Percentiles rank a stretch among this genome's conserved stretches.
These are phyloP conservation scores for Stellera chamaejasme DNA, from an alignment of 345 rosid species.

Conservation along the genomic window DNA sequence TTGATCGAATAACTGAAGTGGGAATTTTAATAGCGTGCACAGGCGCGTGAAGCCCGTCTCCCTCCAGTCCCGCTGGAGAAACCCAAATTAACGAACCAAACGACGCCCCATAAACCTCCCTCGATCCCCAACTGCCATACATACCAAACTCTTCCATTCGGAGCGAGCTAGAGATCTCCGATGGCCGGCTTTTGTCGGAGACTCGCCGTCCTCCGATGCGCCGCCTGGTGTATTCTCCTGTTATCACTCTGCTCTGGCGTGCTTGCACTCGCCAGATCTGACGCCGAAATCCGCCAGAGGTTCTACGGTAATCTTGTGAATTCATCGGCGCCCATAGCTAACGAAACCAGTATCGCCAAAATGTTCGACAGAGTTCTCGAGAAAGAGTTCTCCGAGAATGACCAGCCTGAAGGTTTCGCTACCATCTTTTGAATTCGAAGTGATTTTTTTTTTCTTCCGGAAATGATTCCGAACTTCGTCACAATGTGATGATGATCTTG, in stretches of 20 bases:
- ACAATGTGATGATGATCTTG: too few species aligned
- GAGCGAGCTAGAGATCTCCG: conserved; percentile 5
- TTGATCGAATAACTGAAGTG: too few species aligned
- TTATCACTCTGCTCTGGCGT: conserved; percentile 20
- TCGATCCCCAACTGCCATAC: not conserved
- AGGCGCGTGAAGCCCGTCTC: too few species aligned
- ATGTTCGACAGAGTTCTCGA: conserved; percentile 93
- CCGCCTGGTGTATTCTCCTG: conserved; percentile 22
- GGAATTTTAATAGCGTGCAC: too few species aligned
- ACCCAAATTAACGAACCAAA: not conserved
- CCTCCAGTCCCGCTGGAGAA: not conserved
- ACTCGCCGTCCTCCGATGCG: conserved; percentile 25
- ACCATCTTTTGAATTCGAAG: not conserved
- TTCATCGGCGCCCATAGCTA: conserved; percentile 50
- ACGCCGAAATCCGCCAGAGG: conserved; percentile 71
- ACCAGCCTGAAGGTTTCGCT: conserved; percentile 72
- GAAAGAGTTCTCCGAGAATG: conserved; percentile 91
- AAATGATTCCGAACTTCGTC: not conserved
- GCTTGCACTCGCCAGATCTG: conserved; percentile 57
- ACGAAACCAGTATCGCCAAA: conserved; percentile 77
- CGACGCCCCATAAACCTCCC: not conserved
- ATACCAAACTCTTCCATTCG: not conserved
- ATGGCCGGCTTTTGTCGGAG: conserved; percentile 25
- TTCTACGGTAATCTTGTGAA: conserved; percentile 85
- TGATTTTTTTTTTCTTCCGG: not conserved